Percentiles rank a stretch among this genome's conserved stretches.
phyloP scores from a whole-genome alignment of 371 early-diverging fungal species.

The Mucor mucedo region DNA sequence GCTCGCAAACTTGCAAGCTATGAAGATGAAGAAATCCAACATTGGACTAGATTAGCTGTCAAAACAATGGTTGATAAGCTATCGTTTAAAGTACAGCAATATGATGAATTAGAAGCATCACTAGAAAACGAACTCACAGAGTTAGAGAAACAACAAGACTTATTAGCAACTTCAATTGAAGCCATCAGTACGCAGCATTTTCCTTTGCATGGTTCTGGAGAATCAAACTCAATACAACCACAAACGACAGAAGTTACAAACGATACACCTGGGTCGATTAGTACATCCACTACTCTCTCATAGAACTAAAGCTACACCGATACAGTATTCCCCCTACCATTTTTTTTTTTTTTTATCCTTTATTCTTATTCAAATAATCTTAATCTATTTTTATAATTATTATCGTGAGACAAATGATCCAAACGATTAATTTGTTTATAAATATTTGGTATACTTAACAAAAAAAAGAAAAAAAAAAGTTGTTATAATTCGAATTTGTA shows the following conservation, averaged over 20 bases:
- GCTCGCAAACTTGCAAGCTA: conserved; percentile 68
- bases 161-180: conserved; percentile 43
- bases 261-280: neutral
- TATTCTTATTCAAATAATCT: neutral
- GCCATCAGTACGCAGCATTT: conserved; percentile 18
- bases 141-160: conserved; percentile 75
- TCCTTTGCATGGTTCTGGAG: conserved; percentile 4
- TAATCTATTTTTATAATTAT: neutral
- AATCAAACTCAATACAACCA: neutral
- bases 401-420: neutral
- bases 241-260: neutral
- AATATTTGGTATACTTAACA: neutral
- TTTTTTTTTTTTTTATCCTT: neutral
- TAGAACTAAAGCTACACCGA: neutral
- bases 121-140: conserved; percentile 85
- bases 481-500: too few species aligned
- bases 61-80: conserved; percentile 86
- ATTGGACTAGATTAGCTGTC: conserved; percentile 77
- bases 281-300: neutral
- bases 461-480: neutral
- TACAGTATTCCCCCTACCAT: neutral
- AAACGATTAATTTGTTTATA: neutral
- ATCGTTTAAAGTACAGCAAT: conserved; percentile 87
- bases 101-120: conserved; percentile 86
- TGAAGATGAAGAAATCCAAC: conserved; percentile 84